Conservation (phyloP, 257 asterid genomes). For the Solanum microdontum region DNA sequence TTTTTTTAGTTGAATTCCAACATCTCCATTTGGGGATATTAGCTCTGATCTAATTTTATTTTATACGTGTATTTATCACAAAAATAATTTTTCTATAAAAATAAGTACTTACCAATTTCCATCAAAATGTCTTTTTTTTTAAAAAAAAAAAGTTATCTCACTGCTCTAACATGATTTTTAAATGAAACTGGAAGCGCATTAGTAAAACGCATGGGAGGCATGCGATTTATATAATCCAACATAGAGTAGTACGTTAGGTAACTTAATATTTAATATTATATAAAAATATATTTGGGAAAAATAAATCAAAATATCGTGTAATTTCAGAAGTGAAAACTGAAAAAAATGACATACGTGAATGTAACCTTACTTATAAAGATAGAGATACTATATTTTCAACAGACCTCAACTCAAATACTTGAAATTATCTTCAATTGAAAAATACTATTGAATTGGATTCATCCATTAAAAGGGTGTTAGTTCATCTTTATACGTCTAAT, state of each 20-base stretch:
- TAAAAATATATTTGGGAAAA: neutral
- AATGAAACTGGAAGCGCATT: neutral
- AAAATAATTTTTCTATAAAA: no score
- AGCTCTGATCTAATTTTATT: neutral
- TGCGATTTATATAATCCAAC: neutral
- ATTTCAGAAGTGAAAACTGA: neutral
- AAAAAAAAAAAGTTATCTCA: no score
- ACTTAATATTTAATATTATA: neutral
- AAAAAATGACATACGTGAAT: neutral
- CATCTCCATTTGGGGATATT: neutral
- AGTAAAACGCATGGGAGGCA: accelerated
- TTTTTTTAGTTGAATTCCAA: neutral
- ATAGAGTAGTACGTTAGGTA: neutral
- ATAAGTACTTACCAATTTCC: neutral
- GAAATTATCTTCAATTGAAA: neutral
- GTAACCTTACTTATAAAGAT: neutral
- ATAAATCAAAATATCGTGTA: neutral
- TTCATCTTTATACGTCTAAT: neutral
- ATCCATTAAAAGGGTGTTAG: neutral
- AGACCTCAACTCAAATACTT: neutral
- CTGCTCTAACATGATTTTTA: neutral
- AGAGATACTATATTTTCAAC: neutral
- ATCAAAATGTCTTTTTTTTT: no score
- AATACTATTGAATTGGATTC: neutral
- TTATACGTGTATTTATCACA: neutral